A percentile compares a stretch with the other conserved stretches of the same genome.
Conservation (phyloP, 495 filamentous ascomycete genomes). For the Penicillium flavigenum region DNA sequence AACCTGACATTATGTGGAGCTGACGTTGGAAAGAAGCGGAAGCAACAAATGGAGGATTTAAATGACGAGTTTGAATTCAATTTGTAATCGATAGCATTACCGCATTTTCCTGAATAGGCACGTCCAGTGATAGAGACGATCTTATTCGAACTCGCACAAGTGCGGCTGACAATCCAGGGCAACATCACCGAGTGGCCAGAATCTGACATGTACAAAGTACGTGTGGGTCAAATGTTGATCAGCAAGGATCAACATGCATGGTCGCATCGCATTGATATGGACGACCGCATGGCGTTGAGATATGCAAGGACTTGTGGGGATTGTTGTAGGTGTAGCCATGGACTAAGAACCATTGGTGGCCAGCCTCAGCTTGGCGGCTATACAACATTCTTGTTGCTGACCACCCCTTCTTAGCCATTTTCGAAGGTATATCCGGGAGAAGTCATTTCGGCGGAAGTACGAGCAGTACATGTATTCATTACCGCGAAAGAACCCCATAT, state of each 20-base stretch:
- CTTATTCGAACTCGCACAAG: background rate
- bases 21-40: background rate
- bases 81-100: background rate
- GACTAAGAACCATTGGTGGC: background rate
- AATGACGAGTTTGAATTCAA: background rate
- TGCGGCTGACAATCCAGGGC: background rate
- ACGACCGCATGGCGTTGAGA: background rate
- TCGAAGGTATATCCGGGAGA: background rate
- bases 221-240: background rate
- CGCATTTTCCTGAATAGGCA: background rate
- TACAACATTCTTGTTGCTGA: background rate
- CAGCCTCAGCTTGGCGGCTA: background rate
- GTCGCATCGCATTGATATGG: background rate
- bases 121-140: background rate
- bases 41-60: background rate
- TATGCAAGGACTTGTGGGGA: background rate
- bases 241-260: background rate
- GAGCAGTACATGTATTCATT: background rate
- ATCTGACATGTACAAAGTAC: background rate
- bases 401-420: background rate
- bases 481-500: background rate
- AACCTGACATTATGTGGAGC: background rate
- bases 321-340: background rate
- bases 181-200: background rate
- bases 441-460: background rate